These are phyloP conservation scores for Daphne laureola DNA, from an alignment of 441 rosid genomes.

Conservation along the genomic window DNA sequence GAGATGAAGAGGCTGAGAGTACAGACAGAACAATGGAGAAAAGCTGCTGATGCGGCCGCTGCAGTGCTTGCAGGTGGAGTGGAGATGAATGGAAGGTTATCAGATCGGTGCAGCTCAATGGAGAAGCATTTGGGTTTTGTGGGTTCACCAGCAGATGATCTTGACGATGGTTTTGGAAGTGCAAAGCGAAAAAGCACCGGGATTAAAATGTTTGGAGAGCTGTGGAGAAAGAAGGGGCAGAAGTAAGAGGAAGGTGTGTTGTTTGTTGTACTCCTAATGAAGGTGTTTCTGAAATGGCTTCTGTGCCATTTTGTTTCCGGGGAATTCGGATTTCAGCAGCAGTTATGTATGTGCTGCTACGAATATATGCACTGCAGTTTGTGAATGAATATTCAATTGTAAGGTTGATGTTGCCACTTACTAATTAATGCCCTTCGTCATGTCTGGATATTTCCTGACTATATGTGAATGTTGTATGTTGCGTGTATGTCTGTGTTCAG, in stretches of 20 bases:
- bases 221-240: constrained; percentile 82
- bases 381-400: no score
- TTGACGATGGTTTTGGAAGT: constrained; percentile 55
- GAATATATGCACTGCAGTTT: no score
- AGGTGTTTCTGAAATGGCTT: constrained; percentile 21
- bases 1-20: constrained; percentile 85
- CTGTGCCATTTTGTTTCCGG: constrained; percentile 13
- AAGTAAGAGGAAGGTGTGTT: constrained; percentile 26
- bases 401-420: no score
- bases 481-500: no score
- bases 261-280: background rate
- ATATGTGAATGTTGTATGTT: no score
- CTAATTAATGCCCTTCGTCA: no score
- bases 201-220: constrained; percentile 75
- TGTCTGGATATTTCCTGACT: no score
- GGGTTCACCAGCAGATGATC: constrained; percentile 56
- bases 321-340: constrained; percentile 7
- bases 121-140: constrained; percentile 63
- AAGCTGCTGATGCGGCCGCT: constrained; percentile 95
- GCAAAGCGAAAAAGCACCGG: constrained; percentile 76
- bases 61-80: constrained; percentile 66
- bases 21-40: constrained; percentile 94
- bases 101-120: constrained; percentile 62
- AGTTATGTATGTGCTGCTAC: no score
- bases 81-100: constrained; percentile 49